Base-by-base conservation (phyloP, 2,329 filamentous ascomycete genomes). In the Fusarium coicis region DNA sequence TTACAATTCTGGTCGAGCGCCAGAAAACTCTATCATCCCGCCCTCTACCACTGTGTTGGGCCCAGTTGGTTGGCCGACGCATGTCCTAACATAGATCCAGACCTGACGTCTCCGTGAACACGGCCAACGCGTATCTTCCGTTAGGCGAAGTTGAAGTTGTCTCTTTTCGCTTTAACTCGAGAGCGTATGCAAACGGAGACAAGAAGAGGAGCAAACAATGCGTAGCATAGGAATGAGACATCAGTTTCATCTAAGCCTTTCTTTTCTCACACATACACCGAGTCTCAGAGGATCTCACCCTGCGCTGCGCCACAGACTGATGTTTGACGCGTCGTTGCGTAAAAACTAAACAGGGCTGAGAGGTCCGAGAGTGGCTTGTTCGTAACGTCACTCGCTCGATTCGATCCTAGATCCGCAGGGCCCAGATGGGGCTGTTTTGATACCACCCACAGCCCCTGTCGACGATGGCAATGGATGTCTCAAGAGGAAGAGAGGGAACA, bases 311-410 rank as follows among this genome's bases (percentile, higher is more conserved):
- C 66, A 61, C 61, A 16, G 61, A 52, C 30, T 66, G 66, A 70
- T 39, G 43, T 56, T 74, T 64, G 70, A 73, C 70, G 46, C 64
- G 66, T 74, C 54, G 57, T 53, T 71, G 44, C 30, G 52, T 55
- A 58, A 30, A 70, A 50, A n/a, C 23, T 28, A 46, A 46, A 60
- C 70, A 70, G 70, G 70, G 70, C 70, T 73, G 66, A 63, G 30
- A 28, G 40, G 28, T 10, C 26, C 15, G 40, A 43, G 28, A 44
- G 52, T 55, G 39, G 49, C 47, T 53, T n/a, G 18, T 59, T 40
- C n/a, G 23, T 21, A 68, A 67, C 64, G 63, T 65, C 70, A 65
- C 58, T 58, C 42, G 65, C 58, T 58, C 42, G 65, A 68, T 68
- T 40, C 37, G 63, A 68, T 63, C 53, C 39, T 10, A 40, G 66